phyloP scores from a whole-genome alignment of 2,329 filamentous ascomycete species.

The Colletotrichum cereale region DNA sequence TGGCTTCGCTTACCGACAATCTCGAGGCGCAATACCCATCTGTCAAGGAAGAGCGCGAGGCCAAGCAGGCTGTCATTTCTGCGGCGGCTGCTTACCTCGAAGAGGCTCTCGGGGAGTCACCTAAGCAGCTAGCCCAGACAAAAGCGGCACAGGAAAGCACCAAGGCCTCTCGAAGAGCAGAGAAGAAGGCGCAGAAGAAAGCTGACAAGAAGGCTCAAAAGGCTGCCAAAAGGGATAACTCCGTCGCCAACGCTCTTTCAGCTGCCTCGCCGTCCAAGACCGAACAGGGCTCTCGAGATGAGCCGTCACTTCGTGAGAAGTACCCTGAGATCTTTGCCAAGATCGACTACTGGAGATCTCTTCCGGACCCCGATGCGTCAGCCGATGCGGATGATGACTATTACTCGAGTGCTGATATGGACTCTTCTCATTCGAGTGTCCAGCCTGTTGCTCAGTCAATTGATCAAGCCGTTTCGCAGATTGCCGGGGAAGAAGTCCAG shows the following conservation, averaged over 20 bases:
- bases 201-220: conserved; percentile 29
- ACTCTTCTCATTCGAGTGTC: neutral
- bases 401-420: neutral
- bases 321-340: conserved; percentile 32
- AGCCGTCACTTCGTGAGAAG: conserved; percentile 9
- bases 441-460: neutral
- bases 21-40: conserved; percentile 27
- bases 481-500: neutral
- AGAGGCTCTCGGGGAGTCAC: conserved; percentile 7
- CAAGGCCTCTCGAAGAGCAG: conserved; percentile 25
- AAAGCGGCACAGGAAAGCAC: neutral
- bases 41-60: conserved; percentile 26
- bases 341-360: conserved; percentile 24
- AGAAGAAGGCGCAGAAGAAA: conserved; percentile 33
- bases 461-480: neutral
- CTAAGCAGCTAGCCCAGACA: neutral
- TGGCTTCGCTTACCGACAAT: conserved; percentile 11
- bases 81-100: neutral
- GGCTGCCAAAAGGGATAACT: conserved; percentile 8
- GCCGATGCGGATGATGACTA: neutral
- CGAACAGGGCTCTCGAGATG: neutral
- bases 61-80: conserved; percentile 12
- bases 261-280: neutral
- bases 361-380: conserved; percentile 7
- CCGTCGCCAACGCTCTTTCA: neutral